Evolutionary conservation across 2,329 filamentous ascomycete genomes (phyloP).

Genomic region (Dactylellina haptotyla): DNA sequence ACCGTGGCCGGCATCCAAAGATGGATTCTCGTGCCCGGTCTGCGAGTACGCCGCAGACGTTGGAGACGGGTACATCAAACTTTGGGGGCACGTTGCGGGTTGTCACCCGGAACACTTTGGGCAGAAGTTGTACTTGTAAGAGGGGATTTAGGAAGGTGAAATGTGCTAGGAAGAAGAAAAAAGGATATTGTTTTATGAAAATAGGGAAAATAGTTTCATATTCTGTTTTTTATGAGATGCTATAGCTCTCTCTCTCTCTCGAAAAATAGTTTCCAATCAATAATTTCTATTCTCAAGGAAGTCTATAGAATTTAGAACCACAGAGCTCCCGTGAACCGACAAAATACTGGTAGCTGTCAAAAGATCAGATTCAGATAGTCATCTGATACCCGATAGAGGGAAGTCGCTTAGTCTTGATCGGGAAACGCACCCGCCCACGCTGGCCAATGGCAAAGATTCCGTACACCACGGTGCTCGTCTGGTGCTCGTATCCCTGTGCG

Average conservation of each 20-base stretch:
- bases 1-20: constrained; percentile 22
- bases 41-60: constrained; percentile 15
- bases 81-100: constrained; percentile 34
- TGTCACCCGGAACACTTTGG: constrained; percentile 23
- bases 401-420: constrained; percentile 16
- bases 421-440: constrained; percentile 3
- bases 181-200: neutral
- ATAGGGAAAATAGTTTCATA: too few species aligned
- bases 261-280: too few species aligned
- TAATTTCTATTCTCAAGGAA: too few species aligned
- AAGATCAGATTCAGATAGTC: too few species aligned
- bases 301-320: too few species aligned
- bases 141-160: too few species aligned
- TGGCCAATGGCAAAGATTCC: constrained; percentile 9
- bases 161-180: too few species aligned
- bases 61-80: constrained; percentile 24
- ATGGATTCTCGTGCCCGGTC: constrained; percentile 23
- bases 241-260: too few species aligned
- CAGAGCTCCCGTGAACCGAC: too few species aligned
- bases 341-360: too few species aligned
- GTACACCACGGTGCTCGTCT: constrained; percentile 19
- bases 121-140: constrained; percentile 16
- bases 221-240: too few species aligned
- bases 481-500: neutral
- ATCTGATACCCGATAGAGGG: neutral